These are phyloP conservation scores for Botrytis porri DNA, from an alignment of 2,329 filamentous ascomycete species.

Conservation along the genomic window DNA sequence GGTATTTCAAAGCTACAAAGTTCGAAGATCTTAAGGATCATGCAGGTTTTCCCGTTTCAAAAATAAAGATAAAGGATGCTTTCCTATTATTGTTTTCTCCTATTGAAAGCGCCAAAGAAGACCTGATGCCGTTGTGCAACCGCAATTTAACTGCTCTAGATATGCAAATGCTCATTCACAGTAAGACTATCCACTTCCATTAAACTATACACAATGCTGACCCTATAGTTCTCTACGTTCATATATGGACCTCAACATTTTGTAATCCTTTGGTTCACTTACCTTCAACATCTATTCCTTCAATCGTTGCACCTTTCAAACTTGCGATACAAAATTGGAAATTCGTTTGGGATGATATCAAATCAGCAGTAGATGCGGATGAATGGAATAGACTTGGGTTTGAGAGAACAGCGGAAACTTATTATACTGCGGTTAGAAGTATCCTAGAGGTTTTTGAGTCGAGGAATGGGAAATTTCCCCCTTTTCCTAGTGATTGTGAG, in stretches of 20 bases:
- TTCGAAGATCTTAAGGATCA: constrained; percentile 30
- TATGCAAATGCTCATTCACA: constrained; percentile 38
- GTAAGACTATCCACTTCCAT: constrained; percentile 23
- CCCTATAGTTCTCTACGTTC: constrained; percentile 34
- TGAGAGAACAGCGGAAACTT: constrained; percentile 35
- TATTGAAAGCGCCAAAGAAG: constrained; percentile 23
- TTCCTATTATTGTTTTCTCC: constrained; percentile 32
- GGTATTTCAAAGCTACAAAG: constrained; percentile 32
- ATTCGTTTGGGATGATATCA: constrained; percentile 35
- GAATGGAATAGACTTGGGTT: constrained; percentile 37
- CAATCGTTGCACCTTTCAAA: constrained; percentile 31
- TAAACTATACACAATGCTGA: not conserved
- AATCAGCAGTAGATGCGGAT: constrained; percentile 19
- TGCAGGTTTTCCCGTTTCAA: constrained; percentile 24
- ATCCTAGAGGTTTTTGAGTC: constrained; percentile 32
- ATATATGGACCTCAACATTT: constrained; percentile 34
- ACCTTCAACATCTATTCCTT: constrained; percentile 23
- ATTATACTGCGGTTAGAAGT: constrained; percentile 31
- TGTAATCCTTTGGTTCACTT: constrained; percentile 30
- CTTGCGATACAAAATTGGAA: constrained; percentile 35
- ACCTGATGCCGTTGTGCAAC: constrained; percentile 25
- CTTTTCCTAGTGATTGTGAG: constrained; percentile 35
- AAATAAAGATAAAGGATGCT: constrained; percentile 36
- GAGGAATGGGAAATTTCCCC: constrained; percentile 28
- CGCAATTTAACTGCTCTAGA: constrained; percentile 32